These are phyloP conservation scores for Senecio squalidus DNA, from an alignment of 140 eudicot genomes.

Conservation along the genomic window DNA sequence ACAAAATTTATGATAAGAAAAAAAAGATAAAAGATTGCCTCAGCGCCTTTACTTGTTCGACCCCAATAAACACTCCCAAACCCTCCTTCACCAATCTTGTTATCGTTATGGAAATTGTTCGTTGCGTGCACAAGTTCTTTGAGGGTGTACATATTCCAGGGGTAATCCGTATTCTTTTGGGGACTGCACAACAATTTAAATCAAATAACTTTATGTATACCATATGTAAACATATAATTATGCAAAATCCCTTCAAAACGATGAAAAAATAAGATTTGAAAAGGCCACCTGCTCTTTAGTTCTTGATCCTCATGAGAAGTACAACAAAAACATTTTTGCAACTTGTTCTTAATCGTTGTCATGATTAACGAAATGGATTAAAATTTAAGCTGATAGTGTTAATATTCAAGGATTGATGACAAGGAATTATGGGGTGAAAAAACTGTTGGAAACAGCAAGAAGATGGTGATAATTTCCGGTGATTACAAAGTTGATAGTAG, in stretches of 20 bases:
- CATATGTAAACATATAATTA: neutral
- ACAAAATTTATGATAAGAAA: neutral
- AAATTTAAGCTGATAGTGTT: conserved; percentile 3
- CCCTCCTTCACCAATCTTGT: conserved; percentile 92
- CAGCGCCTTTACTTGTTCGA: conserved; percentile 67
- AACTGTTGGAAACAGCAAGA: conserved; percentile 44
- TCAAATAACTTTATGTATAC: neutral
- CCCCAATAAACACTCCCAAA: conserved; percentile 96
- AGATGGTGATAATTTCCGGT: conserved; percentile 27
- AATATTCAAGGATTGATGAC: conserved; percentile 7
- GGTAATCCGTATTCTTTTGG: conserved; percentile 51
- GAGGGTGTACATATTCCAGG: conserved; percentile 79
- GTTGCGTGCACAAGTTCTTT: conserved; percentile 74
- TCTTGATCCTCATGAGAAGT: conserved; percentile 33
- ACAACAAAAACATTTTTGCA: conserved; percentile 36
- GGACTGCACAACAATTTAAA: conserved; percentile 27
- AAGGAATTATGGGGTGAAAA: neutral
- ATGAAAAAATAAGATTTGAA: neutral
- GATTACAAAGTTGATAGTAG: conserved; percentile 22
- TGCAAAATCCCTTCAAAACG: neutral
- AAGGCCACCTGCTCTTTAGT: conserved; percentile 28
- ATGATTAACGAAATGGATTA: neutral
- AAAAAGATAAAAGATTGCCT: conserved; percentile 35
- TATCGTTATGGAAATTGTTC: conserved; percentile 66
- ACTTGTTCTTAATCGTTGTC: conserved; percentile 20